Conservation (phyloP, 768 basidiomycete genomes). For the Hygrophoropsis aurantiaca region DNA sequence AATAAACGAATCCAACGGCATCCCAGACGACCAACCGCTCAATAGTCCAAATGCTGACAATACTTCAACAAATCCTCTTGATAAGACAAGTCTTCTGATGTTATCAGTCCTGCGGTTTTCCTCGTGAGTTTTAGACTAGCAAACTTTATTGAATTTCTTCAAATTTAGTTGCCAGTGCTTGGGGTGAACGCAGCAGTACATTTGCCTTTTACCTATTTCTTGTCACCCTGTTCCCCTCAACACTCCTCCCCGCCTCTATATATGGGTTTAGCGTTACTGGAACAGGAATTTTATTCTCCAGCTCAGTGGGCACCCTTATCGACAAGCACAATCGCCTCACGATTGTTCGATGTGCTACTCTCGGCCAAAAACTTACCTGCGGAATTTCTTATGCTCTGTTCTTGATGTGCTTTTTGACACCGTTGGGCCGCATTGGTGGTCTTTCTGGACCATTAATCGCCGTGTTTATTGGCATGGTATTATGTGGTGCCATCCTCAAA, state of each 20-base stretch:
- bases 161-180: not conserved
- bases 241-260: conserved; percentile 47
- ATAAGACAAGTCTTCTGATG: conserved; percentile 9
- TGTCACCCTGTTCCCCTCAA: conserved; percentile 39
- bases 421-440: conserved; percentile 4
- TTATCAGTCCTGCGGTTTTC: conserved; percentile 22
- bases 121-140: not conserved
- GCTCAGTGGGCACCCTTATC: conserved; percentile 41
- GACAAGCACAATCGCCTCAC: conserved; percentile 37
- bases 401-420: conserved; percentile 26
- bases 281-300: conserved; percentile 39
- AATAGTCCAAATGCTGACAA: not conserved
- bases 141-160: not conserved
- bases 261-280: conserved; percentile 45
- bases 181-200: conserved; percentile 38
- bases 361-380: conserved; percentile 39
- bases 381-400: conserved; percentile 33
- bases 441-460: conserved; percentile 7
- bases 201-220: conserved; percentile 45
- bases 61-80: not conserved
- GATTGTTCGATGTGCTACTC: conserved; percentile 39
- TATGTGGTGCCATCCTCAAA: conserved; percentile 35
- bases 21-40: no score
- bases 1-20: no score
- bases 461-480: conserved; percentile 34